Percentiles rank a stretch among this genome's conserved stretches.
Conservation (phyloP, 208 protist genomes). For the Tritrichomonas musculus region DNA sequence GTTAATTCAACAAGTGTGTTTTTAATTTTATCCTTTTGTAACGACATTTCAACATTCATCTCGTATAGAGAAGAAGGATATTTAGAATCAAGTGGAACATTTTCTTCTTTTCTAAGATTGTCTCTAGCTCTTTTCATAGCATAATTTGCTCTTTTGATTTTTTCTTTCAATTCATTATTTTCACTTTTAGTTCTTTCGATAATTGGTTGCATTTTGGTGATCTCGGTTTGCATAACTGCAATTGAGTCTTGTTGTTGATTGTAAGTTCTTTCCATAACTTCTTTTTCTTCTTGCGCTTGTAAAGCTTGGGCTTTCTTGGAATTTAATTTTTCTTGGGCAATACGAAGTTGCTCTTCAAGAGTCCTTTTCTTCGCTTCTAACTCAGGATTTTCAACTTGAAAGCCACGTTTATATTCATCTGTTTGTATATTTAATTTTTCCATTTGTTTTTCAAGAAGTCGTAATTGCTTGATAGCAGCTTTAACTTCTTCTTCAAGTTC, state of each 20-base stretch:
- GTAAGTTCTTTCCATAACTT: neutral
- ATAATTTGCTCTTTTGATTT: neutral
- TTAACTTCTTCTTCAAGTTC: constrained; percentile 29
- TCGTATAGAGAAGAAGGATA: neutral
- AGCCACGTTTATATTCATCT: neutral
- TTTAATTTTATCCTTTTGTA: neutral
- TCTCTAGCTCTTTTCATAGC: neutral
- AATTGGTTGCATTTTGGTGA: neutral
- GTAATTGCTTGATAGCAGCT: neutral
- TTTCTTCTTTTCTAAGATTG: neutral
- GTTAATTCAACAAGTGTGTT: neutral
- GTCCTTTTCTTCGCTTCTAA: neutral
- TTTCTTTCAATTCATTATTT: neutral
- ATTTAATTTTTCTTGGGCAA: neutral
- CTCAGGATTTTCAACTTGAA: neutral
- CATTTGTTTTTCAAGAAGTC: neutral
- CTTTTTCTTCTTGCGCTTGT: neutral
- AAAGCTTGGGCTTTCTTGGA: neutral
- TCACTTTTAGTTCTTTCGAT: neutral
- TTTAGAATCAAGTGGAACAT: neutral
- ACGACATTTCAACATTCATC: neutral
- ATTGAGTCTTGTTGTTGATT: neutral
- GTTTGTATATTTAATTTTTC: neutral
- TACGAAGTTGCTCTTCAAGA: neutral
- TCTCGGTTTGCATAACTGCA: neutral